Base-by-base conservation (phyloP, 129 eudicot genomes). In the Centaurea solstitialis region DNA sequence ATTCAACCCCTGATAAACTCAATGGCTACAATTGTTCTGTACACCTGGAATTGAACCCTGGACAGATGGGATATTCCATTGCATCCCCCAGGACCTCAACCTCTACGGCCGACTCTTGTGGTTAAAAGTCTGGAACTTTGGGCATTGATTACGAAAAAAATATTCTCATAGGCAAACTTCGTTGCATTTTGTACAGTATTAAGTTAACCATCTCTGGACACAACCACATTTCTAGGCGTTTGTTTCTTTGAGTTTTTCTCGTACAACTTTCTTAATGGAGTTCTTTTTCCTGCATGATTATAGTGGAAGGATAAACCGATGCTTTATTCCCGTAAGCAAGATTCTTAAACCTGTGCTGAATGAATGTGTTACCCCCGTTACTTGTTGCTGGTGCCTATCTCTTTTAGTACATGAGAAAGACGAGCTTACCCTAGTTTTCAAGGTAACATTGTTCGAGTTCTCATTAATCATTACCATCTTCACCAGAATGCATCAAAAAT, bases 321-420 rank as follows among this genome's bases (percentile, higher is more conserved):
- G 79, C 70, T 94, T 94, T 82, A 83, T 94, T 76, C 98, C 97
- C 23, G 79, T 79, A 62, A 89, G 90, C 84, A 90, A 89, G 88
- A 92, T 90, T 50, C 80, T 94, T 82, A 92, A 92, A 88, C 96
- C 98, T 22, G 94, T 94, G 79, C 76, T 94, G 81, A 92, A 87
- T 62, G 98, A 94, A 85, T 87, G 93, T 28, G 94, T 94, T 35
- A 92, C 96, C 26, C 98, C 98, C 20, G 92, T 92, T 50, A 94
- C 98, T 53, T 94, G 98, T 89, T 94, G 87, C 78, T 92, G 98
- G 98, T 88, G 91, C 78, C 80, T 94, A 20, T 88, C 96, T 70
- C 87, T 92, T 43, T 47, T 94, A 74, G 78, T 94, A 77, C 85
- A 90, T 2, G 97, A 79, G 33, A 92, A 89, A 81, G 89, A 87